Evolutionary conservation across 768 basidiomycete genomes (phyloP).

Genomic region (Favolaschia claudopus): DNA sequence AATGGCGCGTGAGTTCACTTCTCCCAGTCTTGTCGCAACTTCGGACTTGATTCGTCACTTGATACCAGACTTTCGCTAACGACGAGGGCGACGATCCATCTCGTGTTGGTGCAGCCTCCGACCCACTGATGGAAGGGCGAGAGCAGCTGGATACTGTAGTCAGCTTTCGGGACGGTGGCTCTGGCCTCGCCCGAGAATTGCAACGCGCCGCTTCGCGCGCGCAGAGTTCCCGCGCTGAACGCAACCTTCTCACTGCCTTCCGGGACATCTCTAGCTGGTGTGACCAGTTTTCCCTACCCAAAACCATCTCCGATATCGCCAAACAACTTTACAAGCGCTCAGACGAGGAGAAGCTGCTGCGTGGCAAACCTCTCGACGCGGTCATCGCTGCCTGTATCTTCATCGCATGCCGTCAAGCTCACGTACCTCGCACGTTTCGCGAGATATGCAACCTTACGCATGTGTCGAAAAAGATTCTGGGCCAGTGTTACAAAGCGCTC

Average conservation of each 20-base stretch:
- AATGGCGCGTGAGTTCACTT: slow-evolving; percentile 87
- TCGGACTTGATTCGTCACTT: slow-evolving; percentile 24
- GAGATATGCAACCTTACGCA: slow-evolving; percentile 94
- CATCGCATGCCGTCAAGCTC: slow-evolving; percentile 94
- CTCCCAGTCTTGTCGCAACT: slow-evolving; percentile 25
- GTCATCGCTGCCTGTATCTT: slow-evolving; percentile 98
- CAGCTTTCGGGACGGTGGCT: slow-evolving; percentile 93
- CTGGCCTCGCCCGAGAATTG: slow-evolving; percentile 89
- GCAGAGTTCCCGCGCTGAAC: slow-evolving; percentile 80
- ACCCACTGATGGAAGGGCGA: slow-evolving; percentile 92
- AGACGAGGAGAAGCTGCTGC: slow-evolving; percentile 92
- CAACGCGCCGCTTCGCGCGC: slow-evolving; percentile 91
- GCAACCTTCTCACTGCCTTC: slow-evolving; percentile 88
- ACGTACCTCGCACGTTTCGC: slow-evolving; percentile 94
- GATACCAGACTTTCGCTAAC: slow-evolving; percentile 91
- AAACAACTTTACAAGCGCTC: slow-evolving; percentile 98
- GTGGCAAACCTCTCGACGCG: slow-evolving; percentile 90
- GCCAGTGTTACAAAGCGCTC: slow-evolving; percentile 91
- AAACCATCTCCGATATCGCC: slow-evolving; percentile 93
- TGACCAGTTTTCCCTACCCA: slow-evolving; percentile 93
- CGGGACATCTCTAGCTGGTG: slow-evolving; percentile 93
- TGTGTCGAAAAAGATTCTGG: slow-evolving; percentile 93
- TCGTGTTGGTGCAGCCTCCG: slow-evolving; percentile 96
- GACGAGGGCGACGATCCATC: slow-evolving; percentile 99
- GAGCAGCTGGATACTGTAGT: slow-evolving; percentile 96